These are phyloP conservation scores for Aureobasidium sp. DNA, from an alignment of 2,329 filamentous ascomycete species.

Conservation along the genomic window DNA sequence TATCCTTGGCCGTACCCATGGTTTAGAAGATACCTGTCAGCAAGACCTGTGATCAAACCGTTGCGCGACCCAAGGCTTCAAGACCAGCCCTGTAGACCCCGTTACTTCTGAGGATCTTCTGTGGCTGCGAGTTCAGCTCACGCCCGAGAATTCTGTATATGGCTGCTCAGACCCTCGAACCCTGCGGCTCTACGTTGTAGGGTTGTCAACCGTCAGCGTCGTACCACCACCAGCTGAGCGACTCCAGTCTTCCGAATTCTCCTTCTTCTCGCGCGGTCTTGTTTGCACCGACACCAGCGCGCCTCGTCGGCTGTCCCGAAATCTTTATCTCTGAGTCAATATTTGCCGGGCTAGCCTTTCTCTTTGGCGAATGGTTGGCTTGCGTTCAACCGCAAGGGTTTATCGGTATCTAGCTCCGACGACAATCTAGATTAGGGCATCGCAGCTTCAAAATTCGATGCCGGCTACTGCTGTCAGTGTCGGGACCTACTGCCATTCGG, in stretches of 20 bases:
- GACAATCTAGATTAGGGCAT: background rate
- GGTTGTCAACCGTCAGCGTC: background rate
- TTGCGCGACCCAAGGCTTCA: background rate
- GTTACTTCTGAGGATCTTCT: background rate
- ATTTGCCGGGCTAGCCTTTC: background rate
- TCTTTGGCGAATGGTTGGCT: background rate
- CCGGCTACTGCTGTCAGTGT: background rate
- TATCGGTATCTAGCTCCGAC: background rate
- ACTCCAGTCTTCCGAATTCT: background rate
- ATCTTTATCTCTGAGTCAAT: background rate
- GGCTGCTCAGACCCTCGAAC: background rate
- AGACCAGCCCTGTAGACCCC: background rate
- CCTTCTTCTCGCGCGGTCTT: background rate
- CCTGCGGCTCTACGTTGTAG: conserved; percentile 2
- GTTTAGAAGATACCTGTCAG: background rate
- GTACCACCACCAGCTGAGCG: background rate
- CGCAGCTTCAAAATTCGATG: too few species aligned
- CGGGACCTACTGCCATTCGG: background rate
- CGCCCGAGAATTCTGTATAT: background rate
- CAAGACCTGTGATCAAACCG: conserved; percentile 4
- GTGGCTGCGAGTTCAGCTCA: background rate
- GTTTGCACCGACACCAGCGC: background rate
- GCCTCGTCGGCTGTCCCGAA: background rate
- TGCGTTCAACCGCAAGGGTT: too few species aligned
- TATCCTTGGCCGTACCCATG: background rate